Percentiles rank a stretch among this genome's conserved stretches.
Conservation (phyloP, 78 protist genomes). For the Chrysochromulina parva region DNA sequence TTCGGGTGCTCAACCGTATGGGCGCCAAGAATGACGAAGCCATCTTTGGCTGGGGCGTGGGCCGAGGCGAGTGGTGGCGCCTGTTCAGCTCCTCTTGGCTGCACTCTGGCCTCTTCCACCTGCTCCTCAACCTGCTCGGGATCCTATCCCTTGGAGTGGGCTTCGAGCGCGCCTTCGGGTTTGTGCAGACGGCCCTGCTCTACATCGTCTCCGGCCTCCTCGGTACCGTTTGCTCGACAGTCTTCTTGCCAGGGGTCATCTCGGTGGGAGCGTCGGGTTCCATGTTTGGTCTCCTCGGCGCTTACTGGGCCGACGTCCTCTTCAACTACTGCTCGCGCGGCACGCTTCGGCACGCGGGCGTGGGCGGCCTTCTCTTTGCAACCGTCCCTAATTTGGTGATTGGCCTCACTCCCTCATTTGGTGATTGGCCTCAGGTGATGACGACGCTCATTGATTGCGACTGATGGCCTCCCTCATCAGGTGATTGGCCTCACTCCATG, state of each 20-base stretch:
- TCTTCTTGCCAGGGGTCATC: not conserved
- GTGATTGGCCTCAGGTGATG: too few species aligned
- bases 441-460: too few species aligned
- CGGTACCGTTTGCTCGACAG: not conserved
- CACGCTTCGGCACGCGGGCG: not conserved
- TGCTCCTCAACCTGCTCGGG: constrained; percentile 2
- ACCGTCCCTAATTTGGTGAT: not conserved
- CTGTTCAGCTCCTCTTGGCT: not conserved
- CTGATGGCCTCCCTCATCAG: too few species aligned
- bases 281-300: not conserved
- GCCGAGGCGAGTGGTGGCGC: not conserved
- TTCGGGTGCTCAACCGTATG: not conserved
- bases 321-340: not conserved
- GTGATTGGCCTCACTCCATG: too few species aligned
- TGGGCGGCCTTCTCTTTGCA: not conserved
- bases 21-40: constrained; percentile 1
- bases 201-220: not conserved
- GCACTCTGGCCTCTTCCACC: not conserved
- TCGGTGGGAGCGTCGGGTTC: constrained; percentile 6
- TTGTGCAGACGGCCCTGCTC: not conserved
- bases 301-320: not conserved
- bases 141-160: not conserved
- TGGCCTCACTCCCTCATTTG: not conserved
- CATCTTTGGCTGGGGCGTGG: not conserved
- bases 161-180: not conserved